Conservation (phyloP, 345 rosid species). For the Alliaria petiolata region DNA sequence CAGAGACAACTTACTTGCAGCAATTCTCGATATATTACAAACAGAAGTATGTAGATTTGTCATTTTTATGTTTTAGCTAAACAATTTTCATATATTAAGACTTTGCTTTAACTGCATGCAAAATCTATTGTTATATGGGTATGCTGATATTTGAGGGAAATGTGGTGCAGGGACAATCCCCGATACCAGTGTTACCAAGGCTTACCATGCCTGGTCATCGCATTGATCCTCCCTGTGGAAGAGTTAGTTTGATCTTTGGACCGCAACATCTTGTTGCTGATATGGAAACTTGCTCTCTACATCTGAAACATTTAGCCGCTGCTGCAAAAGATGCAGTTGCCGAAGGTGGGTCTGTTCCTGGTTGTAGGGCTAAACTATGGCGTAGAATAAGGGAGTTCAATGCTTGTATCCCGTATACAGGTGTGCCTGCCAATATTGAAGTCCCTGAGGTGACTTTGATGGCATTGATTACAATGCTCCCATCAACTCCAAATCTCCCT, state of each 20-base stretch:
- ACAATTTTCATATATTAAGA: neutral
- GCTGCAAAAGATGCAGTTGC: conserved; percentile 99
- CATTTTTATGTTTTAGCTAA: neutral
- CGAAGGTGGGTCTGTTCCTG: conserved; percentile 95
- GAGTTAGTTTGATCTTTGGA: conserved; percentile 59
- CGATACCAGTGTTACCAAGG: conserved; percentile 89
- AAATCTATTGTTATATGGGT: neutral
- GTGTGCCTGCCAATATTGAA: conserved; percentile 79
- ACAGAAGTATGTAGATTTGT: conserved; percentile 69
- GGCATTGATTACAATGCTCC: conserved; percentile 99
- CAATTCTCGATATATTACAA: conserved; percentile 94
- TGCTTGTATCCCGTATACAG: conserved; percentile 84
- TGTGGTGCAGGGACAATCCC: conserved; percentile 66
- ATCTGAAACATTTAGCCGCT: conserved; percentile 92
- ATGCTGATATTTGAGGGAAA: conserved; percentile 5
- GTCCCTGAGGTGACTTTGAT: conserved; percentile 96
- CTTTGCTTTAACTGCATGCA: neutral
- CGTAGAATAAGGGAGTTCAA: conserved; percentile 99
- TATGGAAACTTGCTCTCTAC: conserved; percentile 69
- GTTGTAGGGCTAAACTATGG: conserved; percentile 95
- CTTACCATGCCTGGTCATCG: conserved; percentile 99
- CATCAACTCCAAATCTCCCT: conserved; percentile 85
- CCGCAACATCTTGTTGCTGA: conserved; percentile 54
- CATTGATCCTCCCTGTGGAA: conserved; percentile 97
- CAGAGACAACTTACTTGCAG: conserved; percentile 92